Conservation (phyloP, 2,329 filamentous ascomycete species). For the Colletotrichum sp. region DNA sequence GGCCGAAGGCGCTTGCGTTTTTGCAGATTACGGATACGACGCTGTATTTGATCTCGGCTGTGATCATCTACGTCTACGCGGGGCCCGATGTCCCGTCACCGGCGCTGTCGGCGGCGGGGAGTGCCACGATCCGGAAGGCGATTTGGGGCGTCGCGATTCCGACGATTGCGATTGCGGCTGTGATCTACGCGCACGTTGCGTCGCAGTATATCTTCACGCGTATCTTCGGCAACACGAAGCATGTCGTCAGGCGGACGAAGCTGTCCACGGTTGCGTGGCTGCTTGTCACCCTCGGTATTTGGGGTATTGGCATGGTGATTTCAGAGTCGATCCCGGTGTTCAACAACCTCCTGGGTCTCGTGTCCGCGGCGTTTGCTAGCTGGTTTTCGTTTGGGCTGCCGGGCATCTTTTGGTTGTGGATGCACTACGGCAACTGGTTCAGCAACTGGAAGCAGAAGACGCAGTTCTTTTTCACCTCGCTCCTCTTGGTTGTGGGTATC, state of each 20-base stretch:
- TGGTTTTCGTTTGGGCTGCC: conserved; percentile 68
- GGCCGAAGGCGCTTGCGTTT: conserved; percentile 49
- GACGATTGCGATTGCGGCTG: conserved; percentile 73
- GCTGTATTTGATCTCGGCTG: conserved; percentile 68
- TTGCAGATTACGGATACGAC: conserved; percentile 64
- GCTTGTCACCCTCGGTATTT: conserved; percentile 57
- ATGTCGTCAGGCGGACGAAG: conserved; percentile 54
- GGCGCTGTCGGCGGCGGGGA: conserved; percentile 66
- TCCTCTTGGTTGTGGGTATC: conserved; percentile 36
- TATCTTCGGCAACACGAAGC: conserved; percentile 63
- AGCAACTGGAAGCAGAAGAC: conserved; percentile 31
- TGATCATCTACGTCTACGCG: conserved; percentile 72
- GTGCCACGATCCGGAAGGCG: conserved; percentile 59
- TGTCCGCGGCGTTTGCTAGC: conserved; percentile 67
- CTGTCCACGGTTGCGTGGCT: conserved; percentile 63
- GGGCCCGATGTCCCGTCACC: conserved; percentile 67
- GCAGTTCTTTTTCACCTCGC: conserved; percentile 33
- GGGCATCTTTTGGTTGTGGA: conserved; percentile 52
- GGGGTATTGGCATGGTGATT: conserved; percentile 69
- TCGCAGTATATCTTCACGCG: conserved; percentile 71
- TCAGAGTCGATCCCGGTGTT: conserved; percentile 74
- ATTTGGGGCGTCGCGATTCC: conserved; percentile 73
- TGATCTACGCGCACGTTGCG: conserved; percentile 72
- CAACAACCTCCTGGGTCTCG: conserved; percentile 66
- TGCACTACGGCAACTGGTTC: conserved; percentile 48